Evolutionary conservation across 208 protist species (phyloP).

Genomic region (Trypanosoma mega): DNA sequence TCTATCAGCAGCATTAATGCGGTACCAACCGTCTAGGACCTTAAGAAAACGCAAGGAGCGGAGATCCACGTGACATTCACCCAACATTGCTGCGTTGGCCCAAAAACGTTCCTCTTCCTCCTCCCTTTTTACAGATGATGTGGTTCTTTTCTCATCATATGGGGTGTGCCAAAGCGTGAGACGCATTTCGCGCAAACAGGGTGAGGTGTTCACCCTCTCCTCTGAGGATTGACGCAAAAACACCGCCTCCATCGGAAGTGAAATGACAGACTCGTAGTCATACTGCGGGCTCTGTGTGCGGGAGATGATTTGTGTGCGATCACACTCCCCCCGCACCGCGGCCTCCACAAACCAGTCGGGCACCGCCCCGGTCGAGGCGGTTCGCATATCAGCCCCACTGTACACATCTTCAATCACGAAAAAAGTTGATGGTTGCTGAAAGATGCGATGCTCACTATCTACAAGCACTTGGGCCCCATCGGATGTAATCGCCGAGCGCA

Average conservation of each 20-base stretch:
- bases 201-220: background rate
- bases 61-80: constrained; percentile 72
- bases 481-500: constrained; percentile 23
- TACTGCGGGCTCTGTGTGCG: constrained; percentile 55
- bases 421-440: constrained; percentile 56
- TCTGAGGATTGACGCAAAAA: constrained; percentile 25
- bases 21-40: constrained; percentile 74
- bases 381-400: constrained; percentile 31
- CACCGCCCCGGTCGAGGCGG: constrained; percentile 29
- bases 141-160: background rate
- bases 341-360: constrained; percentile 69
- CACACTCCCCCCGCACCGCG: constrained; percentile 55
- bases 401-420: constrained; percentile 80
- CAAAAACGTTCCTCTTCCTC: constrained; percentile 61
- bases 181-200: constrained; percentile 46
- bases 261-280: constrained; percentile 67
- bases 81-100: constrained; percentile 56
- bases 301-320: constrained; percentile 58
- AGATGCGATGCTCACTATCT: constrained; percentile 36
- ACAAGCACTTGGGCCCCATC: constrained; percentile 21
- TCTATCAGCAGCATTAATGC: constrained; percentile 34
- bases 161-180: constrained; percentile 60
- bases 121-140: background rate
- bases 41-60: constrained; percentile 69
- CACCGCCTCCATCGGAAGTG: constrained; percentile 44